These are phyloP conservation scores for Anthostomella pinea DNA, from an alignment of 2,329 filamentous ascomycete genomes.

Conservation along the genomic window DNA sequence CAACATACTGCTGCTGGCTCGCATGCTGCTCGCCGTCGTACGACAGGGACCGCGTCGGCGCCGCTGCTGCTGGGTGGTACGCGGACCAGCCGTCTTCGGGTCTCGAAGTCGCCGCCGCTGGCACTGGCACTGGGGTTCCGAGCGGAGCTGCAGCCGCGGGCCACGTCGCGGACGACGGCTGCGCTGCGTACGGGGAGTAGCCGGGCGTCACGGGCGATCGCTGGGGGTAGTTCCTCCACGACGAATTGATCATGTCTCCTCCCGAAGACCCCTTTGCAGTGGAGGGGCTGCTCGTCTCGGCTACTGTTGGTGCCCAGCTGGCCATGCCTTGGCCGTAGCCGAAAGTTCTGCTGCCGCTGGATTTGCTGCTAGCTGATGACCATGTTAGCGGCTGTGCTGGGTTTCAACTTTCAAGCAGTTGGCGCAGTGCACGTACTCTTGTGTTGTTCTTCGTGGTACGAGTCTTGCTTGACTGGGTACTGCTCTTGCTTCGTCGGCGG, in stretches of 20 bases:
- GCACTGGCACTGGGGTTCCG: conserved; percentile 21
- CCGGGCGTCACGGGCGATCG: conserved; percentile 50
- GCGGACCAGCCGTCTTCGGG: conserved; percentile 43
- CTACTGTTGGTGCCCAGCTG: conserved; percentile 46
- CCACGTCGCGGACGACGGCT: conserved; percentile 42
- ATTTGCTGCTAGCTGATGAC: conserved; percentile 33
- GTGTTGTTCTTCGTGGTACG: conserved; percentile 37
- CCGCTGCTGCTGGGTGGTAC: conserved; percentile 29
- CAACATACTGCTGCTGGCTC: conserved; percentile 43
- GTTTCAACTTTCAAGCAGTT: conserved; percentile 1
- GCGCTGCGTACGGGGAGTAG: conserved; percentile 48
- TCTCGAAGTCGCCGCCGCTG: conserved; percentile 39
- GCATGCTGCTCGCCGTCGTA: conserved; percentile 43
- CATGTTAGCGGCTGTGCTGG: conserved; percentile 23
- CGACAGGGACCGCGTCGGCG: conserved; percentile 46
- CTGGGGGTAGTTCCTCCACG: conserved; percentile 50
- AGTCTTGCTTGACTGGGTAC: conserved; percentile 8
- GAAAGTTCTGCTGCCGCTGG: conserved; percentile 34
- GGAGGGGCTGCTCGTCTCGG: conserved; percentile 39
- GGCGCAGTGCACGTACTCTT: conserved; percentile 39
- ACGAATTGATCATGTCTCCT: conserved; percentile 39
- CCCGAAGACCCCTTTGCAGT: conserved; percentile 42
- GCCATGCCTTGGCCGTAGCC: conserved; percentile 39
- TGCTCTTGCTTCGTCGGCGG: conserved; percentile 38
- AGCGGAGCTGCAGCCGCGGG: conserved; percentile 24